These are phyloP conservation scores for Ceratocystiopsis sp. DNA, from an alignment of 2,329 filamentous ascomycete species.

Conservation along the genomic window DNA sequence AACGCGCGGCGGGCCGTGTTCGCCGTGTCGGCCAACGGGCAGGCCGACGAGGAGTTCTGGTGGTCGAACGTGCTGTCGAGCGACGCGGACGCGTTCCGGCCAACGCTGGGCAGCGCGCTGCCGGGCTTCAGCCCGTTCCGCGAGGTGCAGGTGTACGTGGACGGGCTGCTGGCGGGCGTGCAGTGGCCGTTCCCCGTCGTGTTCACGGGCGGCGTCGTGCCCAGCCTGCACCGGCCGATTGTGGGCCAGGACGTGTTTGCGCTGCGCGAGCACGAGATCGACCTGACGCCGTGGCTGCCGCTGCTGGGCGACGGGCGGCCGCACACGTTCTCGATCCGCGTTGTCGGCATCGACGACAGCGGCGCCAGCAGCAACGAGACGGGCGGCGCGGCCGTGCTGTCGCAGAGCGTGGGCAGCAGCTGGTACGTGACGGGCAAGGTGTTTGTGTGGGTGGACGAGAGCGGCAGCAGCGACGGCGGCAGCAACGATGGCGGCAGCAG, in stretches of 20 bases:
- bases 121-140: conserved; percentile 58
- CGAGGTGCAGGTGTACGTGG: conserved; percentile 61
- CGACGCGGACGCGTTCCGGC: conserved; percentile 40
- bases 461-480: conserved; percentile 17
- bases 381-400: conserved; percentile 27
- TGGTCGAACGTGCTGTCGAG: conserved; percentile 59
- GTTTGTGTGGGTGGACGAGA: conserved; percentile 54
- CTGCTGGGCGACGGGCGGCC: conserved; percentile 45
- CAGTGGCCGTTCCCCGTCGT: conserved; percentile 71
- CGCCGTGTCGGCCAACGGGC: conserved; percentile 61
- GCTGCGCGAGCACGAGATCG: conserved; percentile 62
- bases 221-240: conserved; percentile 60
- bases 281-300: conserved; percentile 61
- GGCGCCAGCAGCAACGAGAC: conserved; percentile 13
- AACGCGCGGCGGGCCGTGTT: conserved; percentile 55
- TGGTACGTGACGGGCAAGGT: conserved; percentile 70
- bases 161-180: conserved; percentile 54
- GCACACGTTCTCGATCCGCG: conserved; percentile 51
- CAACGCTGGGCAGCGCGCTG: conserved; percentile 32
- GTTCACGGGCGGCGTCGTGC: conserved; percentile 66
- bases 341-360: conserved; percentile 47
- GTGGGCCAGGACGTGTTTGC: conserved; percentile 69
- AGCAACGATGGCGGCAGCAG: conserved; percentile 19
- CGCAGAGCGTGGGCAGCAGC: conserved; percentile 40
- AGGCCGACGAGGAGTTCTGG: conserved; percentile 69